phyloP scores from a whole-genome alignment of 2,329 filamentous ascomycete species.

The Escovopsis sp. region DNA sequence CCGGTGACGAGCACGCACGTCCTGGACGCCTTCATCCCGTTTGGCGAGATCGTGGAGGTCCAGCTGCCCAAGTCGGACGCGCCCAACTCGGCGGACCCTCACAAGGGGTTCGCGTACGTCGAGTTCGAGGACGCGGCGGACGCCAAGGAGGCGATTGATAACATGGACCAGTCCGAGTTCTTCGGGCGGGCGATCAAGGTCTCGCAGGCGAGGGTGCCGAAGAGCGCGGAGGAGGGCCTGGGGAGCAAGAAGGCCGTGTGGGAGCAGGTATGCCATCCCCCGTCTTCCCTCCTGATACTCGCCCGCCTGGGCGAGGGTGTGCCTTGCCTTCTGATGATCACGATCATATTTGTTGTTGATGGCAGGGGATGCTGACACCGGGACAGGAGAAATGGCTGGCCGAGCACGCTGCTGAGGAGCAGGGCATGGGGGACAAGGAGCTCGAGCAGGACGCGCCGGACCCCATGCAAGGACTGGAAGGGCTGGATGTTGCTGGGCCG shows the following conservation, averaged over 20 bases:
- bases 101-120: slow-evolving; percentile 91
- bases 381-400: slow-evolving; percentile 81
- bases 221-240: slow-evolving; percentile 72
- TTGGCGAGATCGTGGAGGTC: slow-evolving; percentile 88
- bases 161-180: slow-evolving; percentile 95
- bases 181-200: slow-evolving; percentile 89
- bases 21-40: slow-evolving; percentile 87
- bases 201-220: slow-evolving; percentile 79
- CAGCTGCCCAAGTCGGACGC: slow-evolving; percentile 78
- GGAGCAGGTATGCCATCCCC: slow-evolving; percentile 61
- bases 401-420: slow-evolving; percentile 69
- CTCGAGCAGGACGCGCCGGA: slow-evolving; percentile 48
- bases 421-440: slow-evolving; percentile 30
- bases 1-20: slow-evolving; percentile 62
- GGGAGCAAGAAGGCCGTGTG: slow-evolving; percentile 90
- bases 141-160: slow-evolving; percentile 90
- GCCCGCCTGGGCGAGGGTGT: no score
- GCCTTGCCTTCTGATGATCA: no score
- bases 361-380: slow-evolving; percentile 2
- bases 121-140: slow-evolving; percentile 81
- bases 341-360: background rate
- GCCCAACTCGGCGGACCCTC: slow-evolving; percentile 61
- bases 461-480: slow-evolving; percentile 92
- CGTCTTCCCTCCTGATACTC: no score
- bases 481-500: slow-evolving; percentile 85